phyloP scores from a whole-genome alignment of 768 basidiomycete species.

The Boletus rex-veris region DNA sequence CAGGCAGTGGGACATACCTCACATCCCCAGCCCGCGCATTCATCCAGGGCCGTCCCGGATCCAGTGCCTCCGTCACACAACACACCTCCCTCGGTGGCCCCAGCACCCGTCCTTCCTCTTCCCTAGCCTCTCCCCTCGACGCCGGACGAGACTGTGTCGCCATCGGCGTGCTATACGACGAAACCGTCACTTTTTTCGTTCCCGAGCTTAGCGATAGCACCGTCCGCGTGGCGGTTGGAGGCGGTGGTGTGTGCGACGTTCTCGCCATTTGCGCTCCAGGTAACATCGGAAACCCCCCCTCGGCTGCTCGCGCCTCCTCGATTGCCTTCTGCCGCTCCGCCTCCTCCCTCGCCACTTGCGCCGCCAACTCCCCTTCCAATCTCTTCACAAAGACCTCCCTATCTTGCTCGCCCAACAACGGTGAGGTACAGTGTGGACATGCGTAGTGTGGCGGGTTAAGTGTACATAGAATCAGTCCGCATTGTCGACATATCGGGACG shows the following conservation, averaged over 20 bases:
- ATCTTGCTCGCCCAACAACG: conserved; percentile 35
- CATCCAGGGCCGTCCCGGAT: conserved; percentile 40
- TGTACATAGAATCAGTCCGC: conserved; percentile 61
- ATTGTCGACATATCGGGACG: conserved; percentile 50
- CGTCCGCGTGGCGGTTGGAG: conserved; percentile 45
- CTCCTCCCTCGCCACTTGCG: conserved; percentile 46
- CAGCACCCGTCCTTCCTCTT: conserved; percentile 39
- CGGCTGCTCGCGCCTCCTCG: conserved; percentile 47
- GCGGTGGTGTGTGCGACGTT: conserved; percentile 16
- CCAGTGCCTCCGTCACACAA: conserved; percentile 29
- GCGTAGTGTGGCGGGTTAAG: conserved; percentile 51
- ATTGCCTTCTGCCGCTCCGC: conserved; percentile 43
- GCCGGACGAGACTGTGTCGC: conserved; percentile 32
- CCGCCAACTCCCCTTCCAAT: conserved; percentile 43
- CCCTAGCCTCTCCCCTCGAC: conserved; percentile 35
- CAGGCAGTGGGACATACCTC: conserved; percentile 36
- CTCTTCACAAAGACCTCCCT: conserved; percentile 38
- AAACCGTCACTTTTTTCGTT: conserved; percentile 49
- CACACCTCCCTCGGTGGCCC: conserved; percentile 37
- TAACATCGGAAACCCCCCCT: conserved; percentile 63
- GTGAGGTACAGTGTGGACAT: conserved; percentile 51
- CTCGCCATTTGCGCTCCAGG: conserved; percentile 11
- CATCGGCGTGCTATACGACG: conserved; percentile 44
- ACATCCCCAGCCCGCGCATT: conserved; percentile 36
- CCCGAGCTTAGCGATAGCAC: conserved; percentile 56